Conservation (phyloP, 2,329 filamentous ascomycete genomes). For the Fusarium subtropicale region DNA sequence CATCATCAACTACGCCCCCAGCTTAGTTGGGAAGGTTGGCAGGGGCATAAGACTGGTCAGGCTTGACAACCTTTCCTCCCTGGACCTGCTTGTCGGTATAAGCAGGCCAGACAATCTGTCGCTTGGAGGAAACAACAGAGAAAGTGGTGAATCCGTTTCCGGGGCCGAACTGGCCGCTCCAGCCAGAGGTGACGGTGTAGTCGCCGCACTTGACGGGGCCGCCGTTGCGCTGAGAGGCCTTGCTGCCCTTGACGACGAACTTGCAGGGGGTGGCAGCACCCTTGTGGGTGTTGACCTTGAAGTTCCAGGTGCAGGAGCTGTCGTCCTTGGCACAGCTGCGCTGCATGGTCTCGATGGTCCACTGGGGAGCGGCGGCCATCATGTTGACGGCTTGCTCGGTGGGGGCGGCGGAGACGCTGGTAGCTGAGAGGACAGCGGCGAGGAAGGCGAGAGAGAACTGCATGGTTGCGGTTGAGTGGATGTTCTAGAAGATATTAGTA, state of each 20-base stretch:
- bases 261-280: slow-evolving; percentile 50
- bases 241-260: slow-evolving; percentile 48
- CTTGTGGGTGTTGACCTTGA: slow-evolving; percentile 57
- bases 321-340: slow-evolving; percentile 55
- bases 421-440: slow-evolving; percentile 45
- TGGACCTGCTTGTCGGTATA: slow-evolving; percentile 64
- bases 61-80: slow-evolving; percentile 58
- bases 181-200: slow-evolving; percentile 64
- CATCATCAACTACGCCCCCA: not conserved
- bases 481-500: not conserved
- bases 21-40: slow-evolving; percentile 35
- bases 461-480: slow-evolving; percentile 50
- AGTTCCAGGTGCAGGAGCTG: slow-evolving; percentile 57
- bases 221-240: slow-evolving; percentile 53
- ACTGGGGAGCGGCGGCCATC: slow-evolving; percentile 54
- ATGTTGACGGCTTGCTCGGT: slow-evolving; percentile 52
- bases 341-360: slow-evolving; percentile 55
- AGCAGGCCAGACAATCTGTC: slow-evolving; percentile 62
- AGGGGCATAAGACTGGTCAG: slow-evolving; percentile 60
- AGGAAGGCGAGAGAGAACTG: slow-evolving; percentile 56
- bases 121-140: slow-evolving; percentile 55
- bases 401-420: slow-evolving; percentile 51
- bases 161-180: slow-evolving; percentile 66
- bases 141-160: slow-evolving; percentile 66
- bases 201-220: slow-evolving; percentile 58